Evolutionary conservation across 1,284 basidiomycete species (phyloP).

Genomic region (Kwoniella shivajii): DNA sequence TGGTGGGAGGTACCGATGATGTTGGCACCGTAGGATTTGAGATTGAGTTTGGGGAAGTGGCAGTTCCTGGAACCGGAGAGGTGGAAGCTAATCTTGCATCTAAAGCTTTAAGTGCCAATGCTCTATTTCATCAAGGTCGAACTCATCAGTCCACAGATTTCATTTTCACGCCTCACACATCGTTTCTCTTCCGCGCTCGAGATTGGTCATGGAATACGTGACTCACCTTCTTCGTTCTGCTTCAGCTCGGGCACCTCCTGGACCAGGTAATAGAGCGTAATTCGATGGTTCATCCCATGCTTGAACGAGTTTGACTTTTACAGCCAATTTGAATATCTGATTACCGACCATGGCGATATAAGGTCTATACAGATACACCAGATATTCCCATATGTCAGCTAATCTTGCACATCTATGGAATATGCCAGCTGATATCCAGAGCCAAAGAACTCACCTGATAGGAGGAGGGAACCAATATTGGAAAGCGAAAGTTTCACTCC

Average conservation of each 20-base stretch:
- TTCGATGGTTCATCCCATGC: slow-evolving; percentile 71
- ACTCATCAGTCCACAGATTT: no score
- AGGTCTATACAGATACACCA: slow-evolving; percentile 38
- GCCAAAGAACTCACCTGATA: slow-evolving; percentile 68
- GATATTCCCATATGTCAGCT: background rate
- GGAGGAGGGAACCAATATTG: slow-evolving; percentile 95
- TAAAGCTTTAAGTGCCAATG: slow-evolving; percentile 91
- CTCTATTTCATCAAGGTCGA: slow-evolving; percentile 57
- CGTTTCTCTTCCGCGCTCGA: no score
- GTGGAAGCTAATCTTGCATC: slow-evolving; percentile 78
- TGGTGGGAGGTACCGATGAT: slow-evolving; percentile 6
- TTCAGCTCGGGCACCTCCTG: slow-evolving; percentile 84
- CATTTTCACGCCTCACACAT: no score
- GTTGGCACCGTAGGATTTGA: slow-evolving; percentile 13
- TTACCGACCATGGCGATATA: slow-evolving; percentile 68
- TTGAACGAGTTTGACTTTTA: slow-evolving; percentile 69
- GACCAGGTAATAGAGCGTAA: slow-evolving; percentile 67
- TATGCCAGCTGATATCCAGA: background rate
- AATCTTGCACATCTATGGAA: no score
- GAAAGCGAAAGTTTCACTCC: slow-evolving; percentile 95
- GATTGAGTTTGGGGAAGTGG: slow-evolving; percentile 5
- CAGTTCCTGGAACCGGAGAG: slow-evolving; percentile 21
- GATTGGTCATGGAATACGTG: no score
- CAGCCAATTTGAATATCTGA: slow-evolving; percentile 65
- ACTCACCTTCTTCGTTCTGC: slow-evolving; percentile 84